Base-by-base conservation (phyloP, 31 red algal species). In the Endocladia muricata region DNA sequence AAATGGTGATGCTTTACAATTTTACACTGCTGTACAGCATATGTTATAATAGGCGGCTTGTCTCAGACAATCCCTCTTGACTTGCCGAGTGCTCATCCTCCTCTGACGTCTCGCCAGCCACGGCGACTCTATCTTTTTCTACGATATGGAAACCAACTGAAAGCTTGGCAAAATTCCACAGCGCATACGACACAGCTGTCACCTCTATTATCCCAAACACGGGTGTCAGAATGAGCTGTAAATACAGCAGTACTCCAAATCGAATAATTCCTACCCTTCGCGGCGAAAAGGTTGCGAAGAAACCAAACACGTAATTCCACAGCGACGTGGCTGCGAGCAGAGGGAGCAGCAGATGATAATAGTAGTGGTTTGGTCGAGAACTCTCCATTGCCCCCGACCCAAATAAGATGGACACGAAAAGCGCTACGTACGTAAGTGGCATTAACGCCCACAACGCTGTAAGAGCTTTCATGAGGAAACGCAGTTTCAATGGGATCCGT, bases 281-380 rank as follows among this genome's bases (percentile, higher is more conserved):
- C 13, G 74, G 48, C 1, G 79, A 79, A 44, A 80, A 92, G 31
- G 80, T 92, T 0, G 76, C 74, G 63, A 84, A 78, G 48, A 84
- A 92, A n/a, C 88, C 88, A 29, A 85, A 76, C 62, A 80, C 54
- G 66, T 92, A 92, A 48, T 76, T 85, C 88, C 88, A 92, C 51
- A 92, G 11, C 2, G 79, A 80, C 15, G 82, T 35, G 0, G 88
- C 75, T 15, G 88, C 73, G 26, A 92, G 33, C 39, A 84, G 41
- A 1, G 88, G 80, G 29, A 92, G 62, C 41, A 79, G 33, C 0
- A 28, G 21, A 13, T 74, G 37, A 68, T 66, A 89, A 41, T 73
- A 89, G 55, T 79, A 88, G 30, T 52, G 22, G 26, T 64, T 47
- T 35, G 37, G 31, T 56, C 65, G 36, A 25, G 41, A 61, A 13